phyloP scores from a whole-genome alignment of 345 rosid genomes.

The Hypericum androsaemum region DNA sequence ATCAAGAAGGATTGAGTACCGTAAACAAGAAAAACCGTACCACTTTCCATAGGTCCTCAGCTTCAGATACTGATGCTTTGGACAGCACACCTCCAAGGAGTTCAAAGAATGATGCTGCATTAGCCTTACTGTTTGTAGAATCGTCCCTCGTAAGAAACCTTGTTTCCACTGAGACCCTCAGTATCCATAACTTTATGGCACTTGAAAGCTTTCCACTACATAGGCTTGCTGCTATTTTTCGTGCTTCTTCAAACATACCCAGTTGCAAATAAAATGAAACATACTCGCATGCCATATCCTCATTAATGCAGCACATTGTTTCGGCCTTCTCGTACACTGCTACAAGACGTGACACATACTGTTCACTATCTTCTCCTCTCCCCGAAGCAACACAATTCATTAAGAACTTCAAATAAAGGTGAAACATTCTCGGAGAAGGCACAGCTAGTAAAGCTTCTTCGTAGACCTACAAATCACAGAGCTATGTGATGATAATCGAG shows the following conservation, averaged over 20 bases:
- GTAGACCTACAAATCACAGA: slow-evolving; percentile 46
- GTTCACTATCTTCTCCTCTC: slow-evolving; percentile 25
- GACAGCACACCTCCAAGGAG: slow-evolving; percentile 40
- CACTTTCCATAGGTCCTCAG: slow-evolving; percentile 76
- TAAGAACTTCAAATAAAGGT: slow-evolving; percentile 45
- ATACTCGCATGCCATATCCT: slow-evolving; percentile 61
- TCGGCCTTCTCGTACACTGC: slow-evolving; percentile 63
- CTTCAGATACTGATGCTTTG: slow-evolving; percentile 41
- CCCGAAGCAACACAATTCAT: slow-evolving; percentile 34
- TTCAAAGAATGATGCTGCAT: slow-evolving; percentile 36
- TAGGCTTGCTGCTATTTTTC: slow-evolving; percentile 47
- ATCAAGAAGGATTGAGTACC: not conserved
- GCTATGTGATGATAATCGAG: not conserved
- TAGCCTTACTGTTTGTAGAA: slow-evolving; percentile 33
- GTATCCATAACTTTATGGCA: slow-evolving; percentile 49
- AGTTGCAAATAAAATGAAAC: slow-evolving; percentile 54
- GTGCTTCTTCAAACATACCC: slow-evolving; percentile 48
- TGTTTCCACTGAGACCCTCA: slow-evolving; percentile 54
- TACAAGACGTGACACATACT: slow-evolving; percentile 34
- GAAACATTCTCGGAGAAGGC: slow-evolving; percentile 52
- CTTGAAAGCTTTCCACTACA: slow-evolving; percentile 44
- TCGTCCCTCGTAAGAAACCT: slow-evolving; percentile 27
- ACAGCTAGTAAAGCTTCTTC: slow-evolving; percentile 55
- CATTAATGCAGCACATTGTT: slow-evolving; percentile 39
- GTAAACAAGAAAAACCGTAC: slow-evolving; percentile 27